phyloP scores from a whole-genome alignment of 768 basidiomycete species.

The Tephrocybe sp. region DNA sequence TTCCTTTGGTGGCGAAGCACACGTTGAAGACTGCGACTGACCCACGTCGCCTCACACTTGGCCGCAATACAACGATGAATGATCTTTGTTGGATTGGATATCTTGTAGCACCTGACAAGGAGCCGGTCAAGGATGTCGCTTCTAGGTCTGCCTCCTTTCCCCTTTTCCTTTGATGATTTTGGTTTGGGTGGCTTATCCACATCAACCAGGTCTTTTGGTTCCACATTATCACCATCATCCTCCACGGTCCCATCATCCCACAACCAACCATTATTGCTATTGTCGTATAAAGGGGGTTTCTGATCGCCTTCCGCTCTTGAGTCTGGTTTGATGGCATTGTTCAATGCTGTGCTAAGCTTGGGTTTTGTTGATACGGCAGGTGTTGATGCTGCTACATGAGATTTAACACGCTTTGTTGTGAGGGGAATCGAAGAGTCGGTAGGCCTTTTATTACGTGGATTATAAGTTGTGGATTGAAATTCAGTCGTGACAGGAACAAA shows the following conservation, averaged over 20 bases:
- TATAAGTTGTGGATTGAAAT: too few species aligned
- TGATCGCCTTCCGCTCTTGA: too few species aligned
- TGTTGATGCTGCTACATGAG: too few species aligned
- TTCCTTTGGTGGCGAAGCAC: background rate
- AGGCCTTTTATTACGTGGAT: too few species aligned
- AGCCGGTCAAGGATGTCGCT: background rate
- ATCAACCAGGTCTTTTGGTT: conserved; percentile 12
- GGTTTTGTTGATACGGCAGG: too few species aligned
- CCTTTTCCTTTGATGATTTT: background rate
- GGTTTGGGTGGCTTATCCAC: background rate
- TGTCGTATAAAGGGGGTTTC: background rate
- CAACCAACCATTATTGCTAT: background rate
- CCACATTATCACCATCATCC: background rate
- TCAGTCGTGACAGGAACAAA: too few species aligned
- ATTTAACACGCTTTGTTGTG: too few species aligned
- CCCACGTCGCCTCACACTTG: background rate
- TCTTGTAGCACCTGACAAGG: conserved; percentile 1
- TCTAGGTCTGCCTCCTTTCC: conserved; percentile 1
- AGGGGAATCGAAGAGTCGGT: too few species aligned
- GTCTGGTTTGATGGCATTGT: too few species aligned
- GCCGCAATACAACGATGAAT: conserved; percentile 2
- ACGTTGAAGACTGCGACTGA: background rate
- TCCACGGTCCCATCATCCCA: background rate
- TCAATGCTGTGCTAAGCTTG: too few species aligned
- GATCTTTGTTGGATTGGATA: conserved; percentile 3